Evolutionary conservation across 1,139 yeast species (phyloP), one percentile per base, ranked within the genome.

Genomic region (Magnusiomyces suaveolens): DNA sequence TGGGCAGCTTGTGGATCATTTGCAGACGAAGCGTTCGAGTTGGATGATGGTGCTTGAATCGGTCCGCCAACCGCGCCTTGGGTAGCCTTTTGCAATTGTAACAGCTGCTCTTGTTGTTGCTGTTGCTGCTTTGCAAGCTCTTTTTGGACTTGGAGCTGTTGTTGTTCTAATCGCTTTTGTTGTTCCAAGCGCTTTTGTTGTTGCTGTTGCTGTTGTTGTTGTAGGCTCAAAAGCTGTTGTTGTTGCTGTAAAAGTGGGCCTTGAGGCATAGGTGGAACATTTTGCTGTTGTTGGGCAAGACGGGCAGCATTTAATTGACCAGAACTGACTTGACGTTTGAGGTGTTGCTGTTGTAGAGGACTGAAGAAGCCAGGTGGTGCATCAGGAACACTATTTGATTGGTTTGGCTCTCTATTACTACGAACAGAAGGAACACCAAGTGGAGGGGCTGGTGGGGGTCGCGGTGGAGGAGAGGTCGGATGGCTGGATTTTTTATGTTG

Each of bases 381-480:
- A 29, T 33, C 49, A 46, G 16, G 14, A 54, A 20, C 33, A 12
- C 33, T 29, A 10, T 20, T 23, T 12, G 46, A 12, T 43, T 44
- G n/a, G 33, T 25, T 20, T 44, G 32, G 46, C 41, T 43, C 56
- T 39, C 55, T 43, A 39, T 56, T 54, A 12, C 66, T 63, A 51
- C 65, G 64, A 8, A 68, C 71, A 3, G 70, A 65, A 2, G 67
- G 65, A 1, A 68, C 72, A 1, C 72, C 73, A 12, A 70, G 62
- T 2, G 72, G 73, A n/a, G 74, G 74, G 1, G 74, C 74, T 14
- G 74, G 74, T 1, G 73, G 71, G 0, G 74, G 74, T 18, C 74
- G 62, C 2, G 73, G 73, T 2, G 74, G 74, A 12, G 73, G 71
- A 2, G 70, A 59, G 8, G 56, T 51, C 3, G 57, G 54, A 3